Evolutionary conservation across 1,139 yeast genomes (phyloP).

Genomic region (Candida frijolesensis): DNA sequence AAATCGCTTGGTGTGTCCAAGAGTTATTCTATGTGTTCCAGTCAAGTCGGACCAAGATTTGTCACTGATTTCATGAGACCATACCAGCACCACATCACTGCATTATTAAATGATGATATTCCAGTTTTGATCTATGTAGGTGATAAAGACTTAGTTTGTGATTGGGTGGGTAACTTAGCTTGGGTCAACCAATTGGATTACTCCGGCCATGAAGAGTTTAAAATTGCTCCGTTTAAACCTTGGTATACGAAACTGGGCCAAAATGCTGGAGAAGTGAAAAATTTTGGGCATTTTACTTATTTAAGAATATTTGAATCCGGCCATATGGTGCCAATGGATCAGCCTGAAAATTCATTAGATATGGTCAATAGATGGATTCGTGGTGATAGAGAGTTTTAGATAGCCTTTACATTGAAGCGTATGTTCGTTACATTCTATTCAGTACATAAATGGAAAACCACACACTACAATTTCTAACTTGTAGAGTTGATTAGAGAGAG

Average conservation of each 20-base stretch:
- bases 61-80: constrained; percentile 82
- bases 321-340: constrained; percentile 52
- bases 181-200: constrained; percentile 73
- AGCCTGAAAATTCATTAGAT: constrained; percentile 44
- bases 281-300: constrained; percentile 44
- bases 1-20: constrained; percentile 82
- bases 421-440: too few species aligned
- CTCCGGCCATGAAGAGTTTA: constrained; percentile 58
- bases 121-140: constrained; percentile 82
- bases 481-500: too few species aligned
- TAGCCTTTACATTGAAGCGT: too few species aligned
- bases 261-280: constrained; percentile 47
- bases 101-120: constrained; percentile 53
- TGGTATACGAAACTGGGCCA: constrained; percentile 38
- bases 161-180: constrained; percentile 81
- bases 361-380: constrained; percentile 47
- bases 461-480: too few species aligned
- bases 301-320: constrained; percentile 49
- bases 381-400: constrained; percentile 20
- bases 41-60: constrained; percentile 76
- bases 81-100: constrained; percentile 65
- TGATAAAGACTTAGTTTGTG: constrained; percentile 82
- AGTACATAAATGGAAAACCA: too few species aligned
- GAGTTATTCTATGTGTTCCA: constrained; percentile 76
- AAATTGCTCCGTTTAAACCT: constrained; percentile 33